Evolutionary conservation across 148 eudicot genomes (phyloP).

Genomic region (Rhododendron mucronatum): DNA sequence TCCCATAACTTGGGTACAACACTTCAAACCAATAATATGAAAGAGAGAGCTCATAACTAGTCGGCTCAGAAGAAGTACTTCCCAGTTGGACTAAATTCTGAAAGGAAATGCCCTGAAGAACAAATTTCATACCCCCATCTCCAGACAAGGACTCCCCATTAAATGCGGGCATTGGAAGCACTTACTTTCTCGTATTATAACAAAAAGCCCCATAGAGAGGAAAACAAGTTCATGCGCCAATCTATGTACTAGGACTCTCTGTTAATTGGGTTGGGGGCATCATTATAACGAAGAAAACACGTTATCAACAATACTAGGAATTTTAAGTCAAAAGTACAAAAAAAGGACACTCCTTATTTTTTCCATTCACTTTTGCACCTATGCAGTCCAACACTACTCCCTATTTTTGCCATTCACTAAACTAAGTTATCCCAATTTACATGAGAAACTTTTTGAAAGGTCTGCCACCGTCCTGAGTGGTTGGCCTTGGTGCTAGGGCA

Average conservation of each 20-base stretch:
- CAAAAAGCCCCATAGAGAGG: neutral
- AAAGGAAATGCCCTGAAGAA: neutral
- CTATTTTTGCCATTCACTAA: neutral
- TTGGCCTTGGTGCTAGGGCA: neutral
- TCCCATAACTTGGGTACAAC: neutral
- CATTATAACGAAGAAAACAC: no score
- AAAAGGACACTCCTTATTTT: neutral
- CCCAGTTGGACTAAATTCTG: neutral
- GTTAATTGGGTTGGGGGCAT: neutral
- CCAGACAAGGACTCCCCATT: neutral
- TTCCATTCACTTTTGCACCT: neutral
- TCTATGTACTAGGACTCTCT: neutral
- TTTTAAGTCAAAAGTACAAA: neutral
- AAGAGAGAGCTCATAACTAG: neutral
- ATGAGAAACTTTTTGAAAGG: neutral
- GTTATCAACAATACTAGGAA: neutral
- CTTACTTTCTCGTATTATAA: neutral
- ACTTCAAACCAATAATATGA: neutral
- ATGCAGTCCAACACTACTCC: neutral
- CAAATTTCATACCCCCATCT: neutral
- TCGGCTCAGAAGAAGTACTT: neutral
- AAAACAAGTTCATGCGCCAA: neutral
- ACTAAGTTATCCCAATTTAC: neutral
- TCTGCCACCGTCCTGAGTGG: neutral
- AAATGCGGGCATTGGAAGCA: neutral